Evolutionary conservation across 331 rosid genomes (phyloP).

Genomic region (Cucumis variabilis): DNA sequence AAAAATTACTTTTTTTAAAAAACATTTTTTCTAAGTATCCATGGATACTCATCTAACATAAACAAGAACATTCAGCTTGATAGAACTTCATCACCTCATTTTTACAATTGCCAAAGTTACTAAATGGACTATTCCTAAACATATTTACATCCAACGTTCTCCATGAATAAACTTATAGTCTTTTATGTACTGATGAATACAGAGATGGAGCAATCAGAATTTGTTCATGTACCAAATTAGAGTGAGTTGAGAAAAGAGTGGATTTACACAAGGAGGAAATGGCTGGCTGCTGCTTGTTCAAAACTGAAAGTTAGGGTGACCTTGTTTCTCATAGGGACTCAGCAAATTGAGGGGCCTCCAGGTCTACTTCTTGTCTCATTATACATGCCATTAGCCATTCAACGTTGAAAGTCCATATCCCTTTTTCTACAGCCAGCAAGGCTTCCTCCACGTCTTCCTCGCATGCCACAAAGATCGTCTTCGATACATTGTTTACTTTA

Average conservation of each 20-base stretch:
- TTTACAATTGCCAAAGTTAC: no score
- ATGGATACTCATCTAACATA: no score
- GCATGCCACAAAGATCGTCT: slow-evolving; percentile 68
- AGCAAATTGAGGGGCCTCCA: slow-evolving; percentile 81
- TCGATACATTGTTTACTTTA: slow-evolving; percentile 57
- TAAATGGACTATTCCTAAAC: no score
- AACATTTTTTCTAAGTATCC: no score
- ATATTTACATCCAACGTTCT: neutral
- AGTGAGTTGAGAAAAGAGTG: neutral
- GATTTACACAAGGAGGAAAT: slow-evolving; percentile 16
- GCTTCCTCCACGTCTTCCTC: slow-evolving; percentile 86
- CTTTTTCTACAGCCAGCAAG: slow-evolving; percentile 66
- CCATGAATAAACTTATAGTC: neutral
- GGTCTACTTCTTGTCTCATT: slow-evolving; percentile 87
- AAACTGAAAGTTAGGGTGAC: neutral
- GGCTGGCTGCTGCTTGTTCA: neutral
- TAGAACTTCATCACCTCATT: no score
- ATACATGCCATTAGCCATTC: slow-evolving; percentile 94
- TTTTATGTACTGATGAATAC: neutral
- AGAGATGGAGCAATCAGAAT: neutral
- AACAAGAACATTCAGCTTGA: no score
- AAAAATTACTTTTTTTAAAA: no score
- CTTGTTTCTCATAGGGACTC: slow-evolving; percentile 59
- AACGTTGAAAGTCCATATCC: slow-evolving; percentile 70
- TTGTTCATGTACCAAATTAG: neutral